Evolutionary conservation across 805 yeast genomes (phyloP), one percentile per base, ranked within the genome.

Genomic region (Starmerella floris): DNA sequence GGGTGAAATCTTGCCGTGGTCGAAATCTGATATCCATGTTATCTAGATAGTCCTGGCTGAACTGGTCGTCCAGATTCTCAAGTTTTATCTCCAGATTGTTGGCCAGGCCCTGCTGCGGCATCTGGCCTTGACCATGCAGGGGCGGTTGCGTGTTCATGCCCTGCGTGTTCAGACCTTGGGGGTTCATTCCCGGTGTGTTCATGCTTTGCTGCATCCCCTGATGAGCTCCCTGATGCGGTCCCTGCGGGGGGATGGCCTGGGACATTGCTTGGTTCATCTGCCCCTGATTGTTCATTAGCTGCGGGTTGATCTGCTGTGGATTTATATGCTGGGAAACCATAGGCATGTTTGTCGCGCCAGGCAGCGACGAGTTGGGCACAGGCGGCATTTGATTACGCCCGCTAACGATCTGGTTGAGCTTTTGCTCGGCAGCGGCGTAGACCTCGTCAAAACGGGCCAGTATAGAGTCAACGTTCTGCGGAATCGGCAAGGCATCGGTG

Each of bases 401-500:
- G 19, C 15, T 13, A 3, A 28, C 28, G 19, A 35, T 37, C 28
- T 42, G 41, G 15, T 21, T 27, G 5, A 32, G 37, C 22, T 34
- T 38, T 3, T 39, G 20, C 32, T 44, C 48, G 15, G 55, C 56
- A 1, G 52, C 51, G n/a, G 49, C 38, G 31, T 53, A 53, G 26
- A 54, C 49, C 20, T 53, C 56, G 35, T 54, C 58, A 36, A 54
- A 54, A 26, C 48, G 42, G 6, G 55, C 48, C 1, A 54, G 48
- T 27, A 53, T 46, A 16, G 51, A 43, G 35, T 54, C 58, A 23
- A 54, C 56, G 13, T 49, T 52, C 39, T 51, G 54, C 19, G 50
- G 46, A 5, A 55, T 48, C 3, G 42, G 74, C 67, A 35, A 42
- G 8, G 57, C 58, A 27, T 51, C 93, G 83, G 32, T 53, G 5